Conservation (phyloP, 352 stramenopile genomes). For the Phytophthora litchii region DNA sequence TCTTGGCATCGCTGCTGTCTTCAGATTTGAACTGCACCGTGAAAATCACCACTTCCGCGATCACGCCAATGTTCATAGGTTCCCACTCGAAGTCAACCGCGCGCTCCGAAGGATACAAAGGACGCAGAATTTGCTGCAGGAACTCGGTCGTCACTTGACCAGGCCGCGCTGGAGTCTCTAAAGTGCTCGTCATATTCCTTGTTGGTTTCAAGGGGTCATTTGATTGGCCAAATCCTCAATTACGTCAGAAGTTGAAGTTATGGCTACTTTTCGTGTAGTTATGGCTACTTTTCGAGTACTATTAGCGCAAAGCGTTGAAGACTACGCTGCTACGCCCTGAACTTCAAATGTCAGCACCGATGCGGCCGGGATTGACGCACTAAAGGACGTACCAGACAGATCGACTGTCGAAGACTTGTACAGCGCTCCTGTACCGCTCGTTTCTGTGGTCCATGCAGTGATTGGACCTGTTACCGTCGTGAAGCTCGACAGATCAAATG, state of each 20-base stretch:
- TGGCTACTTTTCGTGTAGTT: neutral
- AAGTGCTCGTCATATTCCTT: slow-evolving; percentile 21
- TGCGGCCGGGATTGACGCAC: slow-evolving; percentile 33
- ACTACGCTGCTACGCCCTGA: slow-evolving; percentile 12
- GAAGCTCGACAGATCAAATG: slow-evolving; percentile 47
- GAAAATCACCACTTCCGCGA: slow-evolving; percentile 76
- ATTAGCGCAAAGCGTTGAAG: neutral
- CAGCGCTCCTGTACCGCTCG: slow-evolving; percentile 34
- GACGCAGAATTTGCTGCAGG: slow-evolving; percentile 47
- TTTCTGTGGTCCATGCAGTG: slow-evolving; percentile 56
- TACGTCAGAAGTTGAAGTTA: neutral
- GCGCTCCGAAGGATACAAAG: slow-evolving; percentile 21
- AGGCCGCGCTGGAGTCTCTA: slow-evolving; percentile 37
- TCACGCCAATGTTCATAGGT: slow-evolving; percentile 76
- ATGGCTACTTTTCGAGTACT: neutral
- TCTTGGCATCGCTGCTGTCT: slow-evolving; percentile 6
- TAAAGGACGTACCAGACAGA: slow-evolving; percentile 37
- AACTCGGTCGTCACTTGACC: slow-evolving; percentile 58
- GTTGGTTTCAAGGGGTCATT: slow-evolving; percentile 5
- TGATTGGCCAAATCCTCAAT: slow-evolving; percentile 20
- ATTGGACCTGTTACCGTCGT: slow-evolving; percentile 32
- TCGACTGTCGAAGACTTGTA: slow-evolving; percentile 38
- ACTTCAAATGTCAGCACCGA: slow-evolving; percentile 59
- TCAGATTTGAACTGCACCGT: slow-evolving; percentile 34
- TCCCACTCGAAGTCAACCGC: slow-evolving; percentile 63